Percentiles rank a stretch among this genome's conserved stretches.
phyloP scores from a whole-genome alignment of 2,329 filamentous ascomycete species.

The Ascocoryne sarcoides region DNA sequence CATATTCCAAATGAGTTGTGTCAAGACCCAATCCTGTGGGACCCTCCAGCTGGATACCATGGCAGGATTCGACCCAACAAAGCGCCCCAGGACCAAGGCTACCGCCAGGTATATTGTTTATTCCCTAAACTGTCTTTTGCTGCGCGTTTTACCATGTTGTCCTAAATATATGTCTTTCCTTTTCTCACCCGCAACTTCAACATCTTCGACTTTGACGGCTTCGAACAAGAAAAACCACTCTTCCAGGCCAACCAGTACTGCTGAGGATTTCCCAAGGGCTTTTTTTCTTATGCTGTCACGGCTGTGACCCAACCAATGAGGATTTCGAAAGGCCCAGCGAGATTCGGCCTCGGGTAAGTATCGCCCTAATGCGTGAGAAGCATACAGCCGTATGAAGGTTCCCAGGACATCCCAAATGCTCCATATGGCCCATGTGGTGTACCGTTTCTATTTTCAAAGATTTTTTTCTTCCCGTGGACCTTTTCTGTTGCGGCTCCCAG shows the following conservation, averaged over 20 bases:
- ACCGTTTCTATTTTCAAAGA: background rate
- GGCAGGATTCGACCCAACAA: slow-evolving; percentile 24
- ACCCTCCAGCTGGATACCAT: slow-evolving; percentile 26
- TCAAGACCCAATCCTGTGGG: slow-evolving; percentile 24
- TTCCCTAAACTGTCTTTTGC: slow-evolving; percentile 16
- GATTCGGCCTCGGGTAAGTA: slow-evolving; percentile 14
- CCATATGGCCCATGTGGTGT: slow-evolving; percentile 1
- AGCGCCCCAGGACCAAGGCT: slow-evolving; percentile 24
- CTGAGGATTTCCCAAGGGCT: slow-evolving; percentile 5
- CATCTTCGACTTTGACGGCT: slow-evolving; percentile 6
- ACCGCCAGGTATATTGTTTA: slow-evolving; percentile 28
- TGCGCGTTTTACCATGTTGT: slow-evolving; percentile 21
- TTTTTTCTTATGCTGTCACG: slow-evolving; percentile 5
- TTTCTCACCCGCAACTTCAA: slow-evolving; percentile 8
- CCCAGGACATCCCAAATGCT: background rate
- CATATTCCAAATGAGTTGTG: slow-evolving; percentile 26
- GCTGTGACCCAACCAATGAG: slow-evolving; percentile 6
- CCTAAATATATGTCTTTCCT: slow-evolving; percentile 23
- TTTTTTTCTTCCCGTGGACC: background rate
- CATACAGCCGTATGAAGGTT: slow-evolving; percentile 2
- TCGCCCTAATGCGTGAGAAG: slow-evolving; percentile 7
- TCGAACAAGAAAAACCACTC: background rate
- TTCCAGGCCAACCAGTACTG: slow-evolving; percentile 1
- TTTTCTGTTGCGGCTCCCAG: background rate
- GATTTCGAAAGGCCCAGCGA: background rate